Evolutionary conservation across 495 filamentous ascomycete species (phyloP).

Genomic region (Aspergillus mulundensis): DNA sequence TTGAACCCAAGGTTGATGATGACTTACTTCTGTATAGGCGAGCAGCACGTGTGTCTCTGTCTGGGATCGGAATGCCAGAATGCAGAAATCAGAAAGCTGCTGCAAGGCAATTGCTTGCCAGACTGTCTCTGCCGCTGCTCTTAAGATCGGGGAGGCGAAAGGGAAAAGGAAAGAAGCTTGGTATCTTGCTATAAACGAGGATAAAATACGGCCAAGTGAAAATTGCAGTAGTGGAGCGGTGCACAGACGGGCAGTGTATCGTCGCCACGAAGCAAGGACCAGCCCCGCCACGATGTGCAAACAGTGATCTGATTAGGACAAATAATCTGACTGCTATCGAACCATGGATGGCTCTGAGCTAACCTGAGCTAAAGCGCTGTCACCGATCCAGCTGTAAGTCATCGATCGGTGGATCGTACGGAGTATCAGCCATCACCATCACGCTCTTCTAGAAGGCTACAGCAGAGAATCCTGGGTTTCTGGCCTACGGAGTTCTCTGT

Average conservation of each 20-base stretch:
- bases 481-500: no score
- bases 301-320: conserved; percentile 17
- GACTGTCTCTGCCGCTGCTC: conserved; percentile 19
- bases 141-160: conserved; percentile 6
- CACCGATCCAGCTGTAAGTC: conserved; percentile 27
- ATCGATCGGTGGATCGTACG: conserved; percentile 20
- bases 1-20: no score
- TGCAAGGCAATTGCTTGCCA: conserved; percentile 22
- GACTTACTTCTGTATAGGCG: conserved; percentile 3
- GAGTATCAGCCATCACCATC: conserved; percentile 1
- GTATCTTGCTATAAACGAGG: neutral
- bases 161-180: conserved; percentile 3
- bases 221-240: neutral
- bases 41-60: conserved; percentile 3
- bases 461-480: no score
- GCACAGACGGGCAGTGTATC: neutral
- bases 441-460: neutral
- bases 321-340: conserved; percentile 10
- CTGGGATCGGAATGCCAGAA: neutral
- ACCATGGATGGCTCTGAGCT: neutral
- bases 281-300: conserved; percentile 17
- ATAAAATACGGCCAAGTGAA: neutral
- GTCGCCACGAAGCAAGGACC: conserved; percentile 30
- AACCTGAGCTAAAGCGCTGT: conserved; percentile 1
- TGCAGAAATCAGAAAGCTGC: neutral